A percentile compares a stretch with the other conserved stretches of the same genome.
These are phyloP conservation scores for Leishmania braziliensis DNA, from an alignment of 208 protist species.

Conservation along the genomic window DNA sequence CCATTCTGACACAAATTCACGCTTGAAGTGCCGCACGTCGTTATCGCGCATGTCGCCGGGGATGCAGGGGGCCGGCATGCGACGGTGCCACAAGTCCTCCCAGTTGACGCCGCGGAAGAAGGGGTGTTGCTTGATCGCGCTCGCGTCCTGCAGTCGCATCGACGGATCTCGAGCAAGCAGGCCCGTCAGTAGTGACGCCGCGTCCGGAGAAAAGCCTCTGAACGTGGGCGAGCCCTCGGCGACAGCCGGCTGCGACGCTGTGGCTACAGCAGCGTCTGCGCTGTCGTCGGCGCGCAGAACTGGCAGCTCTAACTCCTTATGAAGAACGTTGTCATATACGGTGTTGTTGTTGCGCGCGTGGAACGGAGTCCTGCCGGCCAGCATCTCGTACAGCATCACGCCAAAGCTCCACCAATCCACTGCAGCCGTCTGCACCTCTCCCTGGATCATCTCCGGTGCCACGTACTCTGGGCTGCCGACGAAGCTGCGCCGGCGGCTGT, in stretches of 20 bases:
- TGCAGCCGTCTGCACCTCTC: slow-evolving; percentile 90
- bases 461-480: slow-evolving; percentile 91
- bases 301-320: slow-evolving; percentile 48
- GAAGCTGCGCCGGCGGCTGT: slow-evolving; percentile 75
- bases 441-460: slow-evolving; percentile 91
- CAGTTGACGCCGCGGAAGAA: slow-evolving; percentile 80
- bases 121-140: slow-evolving; percentile 58
- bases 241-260: background rate
- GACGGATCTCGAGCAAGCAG: slow-evolving; percentile 59
- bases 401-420: slow-evolving; percentile 98
- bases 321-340: slow-evolving; percentile 79
- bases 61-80: slow-evolving; percentile 52
- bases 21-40: slow-evolving; percentile 80
- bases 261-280: background rate
- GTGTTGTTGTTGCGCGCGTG: slow-evolving; percentile 86
- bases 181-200: slow-evolving; percentile 56
- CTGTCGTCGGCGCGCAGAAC: slow-evolving; percentile 13
- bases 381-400: slow-evolving; percentile 95
- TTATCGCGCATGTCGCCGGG: slow-evolving; percentile 36
- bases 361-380: slow-evolving; percentile 91
- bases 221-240: slow-evolving; percentile 13
- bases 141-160: slow-evolving; percentile 43
- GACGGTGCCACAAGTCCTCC: slow-evolving; percentile 49
- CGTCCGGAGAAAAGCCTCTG: slow-evolving; percentile 55
- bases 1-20: slow-evolving; percentile 82